These are phyloP conservation scores for Eragrostis tef DNA, from an alignment of 202 grass and related monocot species.

Conservation along the genomic window DNA sequence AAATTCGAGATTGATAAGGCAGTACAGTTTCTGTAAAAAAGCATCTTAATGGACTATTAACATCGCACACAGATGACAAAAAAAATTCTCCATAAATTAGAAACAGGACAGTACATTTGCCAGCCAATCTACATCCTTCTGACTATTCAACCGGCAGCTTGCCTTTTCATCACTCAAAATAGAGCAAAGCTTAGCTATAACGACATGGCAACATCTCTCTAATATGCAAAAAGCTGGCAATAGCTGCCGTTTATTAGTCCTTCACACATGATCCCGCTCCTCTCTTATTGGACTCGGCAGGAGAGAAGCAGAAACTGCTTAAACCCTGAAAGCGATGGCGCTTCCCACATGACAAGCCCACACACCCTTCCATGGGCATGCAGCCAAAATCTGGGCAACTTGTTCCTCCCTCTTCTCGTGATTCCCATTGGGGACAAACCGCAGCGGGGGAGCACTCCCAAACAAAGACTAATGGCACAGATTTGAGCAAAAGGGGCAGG, in stretches of 20 bases:
- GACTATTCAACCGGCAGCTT: conserved; percentile 27
- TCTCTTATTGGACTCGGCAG: conserved; percentile 34
- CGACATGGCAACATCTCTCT: conserved; percentile 16
- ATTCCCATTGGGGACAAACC: conserved; percentile 52
- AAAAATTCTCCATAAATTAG: background rate
- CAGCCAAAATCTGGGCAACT: conserved; percentile 68
- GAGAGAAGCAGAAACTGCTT: conserved; percentile 49
- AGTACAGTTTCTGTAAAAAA: conserved; percentile 1
- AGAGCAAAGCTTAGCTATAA: conserved; percentile 31
- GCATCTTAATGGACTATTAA: conserved; percentile 26
- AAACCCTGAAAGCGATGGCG: conserved; percentile 53
- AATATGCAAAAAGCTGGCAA: conserved; percentile 19
- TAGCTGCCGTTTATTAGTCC: conserved; percentile 19
- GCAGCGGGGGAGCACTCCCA: conserved; percentile 53
- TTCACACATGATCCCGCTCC: conserved; percentile 33
- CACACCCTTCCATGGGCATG: conserved; percentile 50
- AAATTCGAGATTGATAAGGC: conserved; percentile 25
- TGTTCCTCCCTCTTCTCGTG: conserved; percentile 66
- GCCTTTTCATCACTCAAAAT: conserved; percentile 17
- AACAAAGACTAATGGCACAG: conserved; percentile 51
- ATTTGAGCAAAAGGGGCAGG: conserved; percentile 42
- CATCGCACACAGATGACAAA: background rate
- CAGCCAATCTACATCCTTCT: conserved; percentile 6
- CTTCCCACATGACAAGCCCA: conserved; percentile 56
- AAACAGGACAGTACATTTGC: conserved; percentile 26